A percentile compares a stretch with the other conserved stretches of the same genome.
Conservation (phyloP, 2,329 filamentous ascomycete genomes). For the Gaeumannomyces tritici region DNA sequence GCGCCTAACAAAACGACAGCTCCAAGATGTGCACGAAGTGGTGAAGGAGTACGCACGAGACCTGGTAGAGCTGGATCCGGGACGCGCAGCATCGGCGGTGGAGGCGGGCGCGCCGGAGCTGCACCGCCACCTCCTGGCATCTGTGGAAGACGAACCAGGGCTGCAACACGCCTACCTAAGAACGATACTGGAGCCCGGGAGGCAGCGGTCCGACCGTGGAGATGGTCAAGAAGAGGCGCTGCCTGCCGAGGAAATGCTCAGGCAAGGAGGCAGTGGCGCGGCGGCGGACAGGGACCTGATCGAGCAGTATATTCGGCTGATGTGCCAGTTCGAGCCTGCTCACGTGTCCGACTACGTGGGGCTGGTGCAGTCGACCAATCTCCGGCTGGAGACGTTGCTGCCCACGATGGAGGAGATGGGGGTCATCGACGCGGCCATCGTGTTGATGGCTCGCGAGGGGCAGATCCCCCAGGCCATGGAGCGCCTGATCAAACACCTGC, state of each 20-base stretch:
- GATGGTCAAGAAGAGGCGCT: not conserved
- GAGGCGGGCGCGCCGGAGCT: constrained; percentile 51
- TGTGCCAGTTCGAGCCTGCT: constrained; percentile 75
- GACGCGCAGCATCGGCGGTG: constrained; percentile 55
- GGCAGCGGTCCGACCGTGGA: not conserved
- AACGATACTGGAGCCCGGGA: constrained; percentile 59
- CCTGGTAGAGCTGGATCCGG: constrained; percentile 58
- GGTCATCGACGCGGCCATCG: constrained; percentile 84
- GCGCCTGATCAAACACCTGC: constrained; percentile 71
- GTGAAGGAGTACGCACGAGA: constrained; percentile 56
- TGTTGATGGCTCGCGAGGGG: constrained; percentile 83
- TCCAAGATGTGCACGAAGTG: constrained; percentile 58
- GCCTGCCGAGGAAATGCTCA: not conserved
- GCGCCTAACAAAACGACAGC: constrained; percentile 58
- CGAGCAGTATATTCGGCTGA: constrained; percentile 80
- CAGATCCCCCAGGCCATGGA: constrained; percentile 76
- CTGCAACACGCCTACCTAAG: constrained; percentile 69
- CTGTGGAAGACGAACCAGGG: constrained; percentile 49
- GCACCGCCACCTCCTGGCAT: constrained; percentile 55
- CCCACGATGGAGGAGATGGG: constrained; percentile 84
- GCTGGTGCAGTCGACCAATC: constrained; percentile 62
- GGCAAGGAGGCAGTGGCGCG: constrained; percentile 6
- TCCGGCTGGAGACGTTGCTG: constrained; percentile 71
- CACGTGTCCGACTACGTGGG: constrained; percentile 84
- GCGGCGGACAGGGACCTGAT: constrained; percentile 50